Evolutionary conservation across 176 grass and related monocot genomes (phyloP).

Genomic region (Aechmea fasciata): DNA sequence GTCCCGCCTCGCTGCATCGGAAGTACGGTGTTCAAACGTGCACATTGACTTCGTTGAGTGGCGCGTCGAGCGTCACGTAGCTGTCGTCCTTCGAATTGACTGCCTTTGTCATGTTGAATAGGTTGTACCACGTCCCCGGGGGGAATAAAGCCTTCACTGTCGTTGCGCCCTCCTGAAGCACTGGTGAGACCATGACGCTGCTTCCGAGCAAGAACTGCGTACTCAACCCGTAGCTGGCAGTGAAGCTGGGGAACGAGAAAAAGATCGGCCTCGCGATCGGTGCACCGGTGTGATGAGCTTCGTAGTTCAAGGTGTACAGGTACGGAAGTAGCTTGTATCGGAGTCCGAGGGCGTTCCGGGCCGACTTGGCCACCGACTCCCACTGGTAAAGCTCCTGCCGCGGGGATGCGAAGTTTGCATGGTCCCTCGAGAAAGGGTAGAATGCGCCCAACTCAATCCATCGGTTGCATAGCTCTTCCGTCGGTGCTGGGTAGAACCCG

Average conservation of each 20-base stretch:
- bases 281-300: constrained; percentile 62
- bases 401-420: constrained; percentile 74
- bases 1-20: constrained; percentile 76
- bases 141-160: constrained; percentile 65
- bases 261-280: constrained; percentile 77
- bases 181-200: constrained; percentile 73
- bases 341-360: constrained; percentile 61
- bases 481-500: constrained; percentile 56
- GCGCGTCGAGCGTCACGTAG: constrained; percentile 33
- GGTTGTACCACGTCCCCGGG: constrained; percentile 78
- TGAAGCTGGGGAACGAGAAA: constrained; percentile 78
- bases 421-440: constrained; percentile 93
- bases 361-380: constrained; percentile 69
- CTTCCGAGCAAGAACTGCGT: constrained; percentile 74
- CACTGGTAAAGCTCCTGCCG: constrained; percentile 83
- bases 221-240: constrained; percentile 58
- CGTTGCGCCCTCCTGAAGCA: constrained; percentile 48
- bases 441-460: constrained; percentile 95
- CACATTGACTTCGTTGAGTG: constrained; percentile 77
- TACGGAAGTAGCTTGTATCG: constrained; percentile 67
- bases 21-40: constrained; percentile 64
- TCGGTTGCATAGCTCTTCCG: constrained; percentile 81
- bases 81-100: constrained; percentile 35
- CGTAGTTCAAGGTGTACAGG: constrained; percentile 78
- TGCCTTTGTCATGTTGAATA: constrained; percentile 62